Evolutionary conservation across 2,329 filamentous ascomycete genomes (phyloP).

Genomic region (Beauveria sp.): DNA sequence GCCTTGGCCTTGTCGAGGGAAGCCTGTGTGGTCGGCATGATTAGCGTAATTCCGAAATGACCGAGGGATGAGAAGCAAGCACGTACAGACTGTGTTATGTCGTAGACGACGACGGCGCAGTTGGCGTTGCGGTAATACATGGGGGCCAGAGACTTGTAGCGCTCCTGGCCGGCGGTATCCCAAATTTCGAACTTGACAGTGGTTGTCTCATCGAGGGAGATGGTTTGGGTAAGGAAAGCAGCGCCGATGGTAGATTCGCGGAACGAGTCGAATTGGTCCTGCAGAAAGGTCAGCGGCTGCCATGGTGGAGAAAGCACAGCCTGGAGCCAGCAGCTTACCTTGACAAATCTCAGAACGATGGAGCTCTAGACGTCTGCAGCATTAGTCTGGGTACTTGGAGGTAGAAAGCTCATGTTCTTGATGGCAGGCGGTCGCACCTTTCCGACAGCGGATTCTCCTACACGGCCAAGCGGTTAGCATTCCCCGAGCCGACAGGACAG

Average conservation of each 20-base stretch:
- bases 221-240: slow-evolving; percentile 97
- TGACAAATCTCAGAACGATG: slow-evolving; percentile 95
- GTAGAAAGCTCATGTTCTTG: not conserved
- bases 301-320: not conserved
- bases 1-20: slow-evolving; percentile 98
- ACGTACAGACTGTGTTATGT: slow-evolving; percentile 96
- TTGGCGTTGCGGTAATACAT: slow-evolving; percentile 99
- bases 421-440: slow-evolving; percentile 55
- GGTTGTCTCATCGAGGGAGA: slow-evolving; percentile 94
- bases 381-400: slow-evolving; percentile 14
- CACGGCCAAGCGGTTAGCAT: slow-evolving; percentile 29
- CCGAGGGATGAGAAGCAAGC: not conserved
- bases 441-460: slow-evolving; percentile 97
- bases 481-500: not conserved
- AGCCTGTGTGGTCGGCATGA: slow-evolving; percentile 45
- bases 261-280: slow-evolving; percentile 99
- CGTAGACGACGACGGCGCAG: slow-evolving; percentile 97
- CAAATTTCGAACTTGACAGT: slow-evolving; percentile 99
- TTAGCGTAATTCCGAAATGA: slow-evolving; percentile 13
- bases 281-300: slow-evolving; percentile 15
- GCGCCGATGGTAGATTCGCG: slow-evolving; percentile 97
- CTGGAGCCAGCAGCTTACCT: slow-evolving; percentile 48
- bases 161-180: slow-evolving; percentile 96
- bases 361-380: slow-evolving; percentile 61
- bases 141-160: slow-evolving; percentile 96